Conservation (phyloP, 2,329 filamentous ascomycete genomes). For the Epichloe bromicola region DNA sequence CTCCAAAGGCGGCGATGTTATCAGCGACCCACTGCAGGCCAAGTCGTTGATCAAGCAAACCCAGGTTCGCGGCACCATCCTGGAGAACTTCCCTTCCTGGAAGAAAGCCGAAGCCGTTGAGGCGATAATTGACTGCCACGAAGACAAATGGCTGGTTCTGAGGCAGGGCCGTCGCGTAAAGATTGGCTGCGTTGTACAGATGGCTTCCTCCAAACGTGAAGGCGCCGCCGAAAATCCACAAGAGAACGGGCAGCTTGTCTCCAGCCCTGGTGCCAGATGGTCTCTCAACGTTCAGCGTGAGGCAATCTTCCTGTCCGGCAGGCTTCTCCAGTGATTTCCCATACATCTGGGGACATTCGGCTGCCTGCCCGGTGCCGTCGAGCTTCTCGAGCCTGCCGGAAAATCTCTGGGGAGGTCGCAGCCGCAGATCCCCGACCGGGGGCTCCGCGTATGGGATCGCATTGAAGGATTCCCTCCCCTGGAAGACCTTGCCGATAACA, state of each 20-base stretch:
- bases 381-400: background rate
- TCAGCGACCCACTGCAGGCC: slow-evolving; percentile 48
- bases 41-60: slow-evolving; percentile 39
- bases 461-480: background rate
- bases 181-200: background rate
- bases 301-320: slow-evolving; percentile 46
- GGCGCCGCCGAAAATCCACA: slow-evolving; percentile 4
- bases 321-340: too few species aligned
- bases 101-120: slow-evolving; percentile 1
- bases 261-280: slow-evolving; percentile 40
- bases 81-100: background rate
- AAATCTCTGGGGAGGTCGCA: background rate
- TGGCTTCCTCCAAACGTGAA: background rate
- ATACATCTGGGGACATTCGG: background rate
- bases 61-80: slow-evolving; percentile 55
- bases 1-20: slow-evolving; percentile 50
- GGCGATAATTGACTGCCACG: slow-evolving; percentile 2
- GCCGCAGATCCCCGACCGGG: background rate
- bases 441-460: background rate
- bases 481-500: too few species aligned
- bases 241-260: slow-evolving; percentile 48
- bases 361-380: background rate
- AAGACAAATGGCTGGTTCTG: slow-evolving; percentile 1
- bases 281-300: slow-evolving; percentile 47
- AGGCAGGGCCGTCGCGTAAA: slow-evolving; percentile 28